Conservation (phyloP, 108 stramenopile species). For the Bacterosira constricta region DNA sequence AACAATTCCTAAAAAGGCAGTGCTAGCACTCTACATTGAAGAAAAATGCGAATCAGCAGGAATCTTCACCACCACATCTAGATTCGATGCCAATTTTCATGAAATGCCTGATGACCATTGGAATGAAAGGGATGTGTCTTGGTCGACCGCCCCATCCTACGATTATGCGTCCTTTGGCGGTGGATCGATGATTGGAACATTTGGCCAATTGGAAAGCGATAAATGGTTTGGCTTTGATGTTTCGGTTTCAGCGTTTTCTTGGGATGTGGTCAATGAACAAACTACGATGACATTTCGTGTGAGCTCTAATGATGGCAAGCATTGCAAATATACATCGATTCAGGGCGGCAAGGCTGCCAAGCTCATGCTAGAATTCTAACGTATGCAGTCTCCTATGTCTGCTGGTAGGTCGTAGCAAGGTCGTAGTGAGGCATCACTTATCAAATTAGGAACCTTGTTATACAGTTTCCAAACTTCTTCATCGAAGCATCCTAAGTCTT, state of each 20-base stretch:
- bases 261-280: neutral
- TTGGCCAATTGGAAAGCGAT: conserved; percentile 1
- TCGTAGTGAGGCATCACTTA: no score
- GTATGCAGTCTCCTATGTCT: no score
- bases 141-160: neutral
- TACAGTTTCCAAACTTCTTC: no score
- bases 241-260: neutral
- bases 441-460: no score
- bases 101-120: neutral
- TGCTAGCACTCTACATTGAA: neutral
- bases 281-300: neutral
- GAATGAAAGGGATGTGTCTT: neutral
- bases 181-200: neutral
- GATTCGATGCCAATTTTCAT: neutral
- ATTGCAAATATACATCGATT: neutral
- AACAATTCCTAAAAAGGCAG: neutral
- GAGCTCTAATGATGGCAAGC: neutral
- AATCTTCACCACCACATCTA: neutral
- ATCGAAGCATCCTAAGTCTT: no score
- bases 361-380: neutral
- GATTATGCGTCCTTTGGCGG: neutral
- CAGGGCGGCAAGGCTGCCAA: conserved; percentile 5
- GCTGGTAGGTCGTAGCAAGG: no score
- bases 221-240: neutral
- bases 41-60: neutral